These are phyloP conservation scores for Pythium dissotocum DNA, from an alignment of 352 stramenopile genomes.

Conservation along the genomic window DNA sequence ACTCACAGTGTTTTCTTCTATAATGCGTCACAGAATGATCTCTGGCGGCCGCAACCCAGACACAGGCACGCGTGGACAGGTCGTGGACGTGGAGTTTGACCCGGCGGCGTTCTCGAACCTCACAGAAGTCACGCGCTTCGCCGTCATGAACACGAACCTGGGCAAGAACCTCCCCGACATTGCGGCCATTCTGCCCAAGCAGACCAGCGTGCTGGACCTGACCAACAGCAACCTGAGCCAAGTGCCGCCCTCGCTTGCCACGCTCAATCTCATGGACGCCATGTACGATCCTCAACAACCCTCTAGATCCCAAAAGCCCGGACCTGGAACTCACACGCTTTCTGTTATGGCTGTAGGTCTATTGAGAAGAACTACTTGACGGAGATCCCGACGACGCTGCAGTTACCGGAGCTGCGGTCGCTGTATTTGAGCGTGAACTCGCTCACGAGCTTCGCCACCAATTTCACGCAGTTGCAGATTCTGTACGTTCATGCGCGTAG, in stretches of 20 bases:
- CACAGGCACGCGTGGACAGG: slow-evolving; percentile 5
- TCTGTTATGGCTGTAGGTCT: slow-evolving; percentile 1
- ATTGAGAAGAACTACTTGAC: slow-evolving; percentile 9
- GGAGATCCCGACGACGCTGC: neutral
- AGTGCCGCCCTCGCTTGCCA: slow-evolving; percentile 4
- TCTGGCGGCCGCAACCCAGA: slow-evolving; percentile 20
- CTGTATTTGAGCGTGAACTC: slow-evolving; percentile 15
- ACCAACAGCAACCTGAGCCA: slow-evolving; percentile 22
- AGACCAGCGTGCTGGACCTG: slow-evolving; percentile 2
- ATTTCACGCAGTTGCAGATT: neutral
- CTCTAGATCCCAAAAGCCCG: neutral
- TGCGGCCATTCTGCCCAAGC: slow-evolving; percentile 2
- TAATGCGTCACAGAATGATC: slow-evolving; percentile 9
- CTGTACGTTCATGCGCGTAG: slow-evolving; percentile 10
- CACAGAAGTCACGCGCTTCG: slow-evolving; percentile 7
- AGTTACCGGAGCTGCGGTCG: slow-evolving; percentile 1
- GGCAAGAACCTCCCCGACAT: slow-evolving; percentile 15
- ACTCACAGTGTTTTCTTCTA: neutral
- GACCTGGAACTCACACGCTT: too few relatives aligned
- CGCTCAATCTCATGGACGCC: slow-evolving; percentile 11
- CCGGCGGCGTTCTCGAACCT: slow-evolving; percentile 4
- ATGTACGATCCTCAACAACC: neutral
- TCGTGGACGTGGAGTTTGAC: slow-evolving; percentile 25
- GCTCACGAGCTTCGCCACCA: slow-evolving; percentile 5
- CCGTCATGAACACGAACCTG: slow-evolving; percentile 23